Percentiles rank a stretch among this genome's conserved stretches.
Evolutionary conservation across 257 asterid genomes (phyloP).

Genomic region (Ehretia macrophylla): DNA sequence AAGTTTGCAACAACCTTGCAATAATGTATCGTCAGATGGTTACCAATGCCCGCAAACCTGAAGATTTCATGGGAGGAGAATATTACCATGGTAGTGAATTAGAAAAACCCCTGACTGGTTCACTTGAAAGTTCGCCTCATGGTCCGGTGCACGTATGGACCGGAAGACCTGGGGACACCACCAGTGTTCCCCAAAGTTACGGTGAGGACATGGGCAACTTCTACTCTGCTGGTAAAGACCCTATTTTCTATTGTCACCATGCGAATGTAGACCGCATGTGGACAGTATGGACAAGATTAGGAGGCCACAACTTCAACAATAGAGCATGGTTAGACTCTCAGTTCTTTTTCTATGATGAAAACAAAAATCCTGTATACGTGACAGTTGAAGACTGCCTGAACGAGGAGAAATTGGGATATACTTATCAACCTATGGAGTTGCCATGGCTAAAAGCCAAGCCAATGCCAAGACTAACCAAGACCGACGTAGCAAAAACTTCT

Average conservation of each 20-base stretch:
- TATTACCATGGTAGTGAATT: slow-evolving; percentile 59
- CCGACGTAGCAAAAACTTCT: slow-evolving; percentile 43
- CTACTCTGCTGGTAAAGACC: slow-evolving; percentile 79
- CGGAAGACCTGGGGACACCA: slow-evolving; percentile 31
- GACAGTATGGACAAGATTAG: slow-evolving; percentile 61
- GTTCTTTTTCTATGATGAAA: slow-evolving; percentile 68
- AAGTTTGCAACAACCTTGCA: slow-evolving; percentile 34
- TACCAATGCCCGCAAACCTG: slow-evolving; percentile 42
- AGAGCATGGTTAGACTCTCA: slow-evolving; percentile 55
- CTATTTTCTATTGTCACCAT: slow-evolving; percentile 71
- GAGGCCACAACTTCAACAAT: slow-evolving; percentile 59
- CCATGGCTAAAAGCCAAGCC: slow-evolving; percentile 64
- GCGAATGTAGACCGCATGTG: slow-evolving; percentile 72
- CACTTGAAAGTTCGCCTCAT: slow-evolving; percentile 63
- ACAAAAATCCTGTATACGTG: slow-evolving; percentile 62
- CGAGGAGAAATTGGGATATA: slow-evolving; percentile 46
- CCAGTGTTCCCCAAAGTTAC: slow-evolving; percentile 38
- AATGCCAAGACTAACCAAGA: slow-evolving; percentile 43
- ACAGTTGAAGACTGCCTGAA: slow-evolving; percentile 62
- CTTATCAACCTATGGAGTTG: slow-evolving; percentile 43
- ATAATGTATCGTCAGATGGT: slow-evolving; percentile 83
- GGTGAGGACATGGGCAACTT: slow-evolving; percentile 76
- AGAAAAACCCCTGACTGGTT: slow-evolving; percentile 60
- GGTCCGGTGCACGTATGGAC: slow-evolving; percentile 70
- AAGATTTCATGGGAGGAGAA: slow-evolving; percentile 58